Evolutionary conservation across 441 rosid species (phyloP), one percentile per base, ranked within the genome.

Genomic region (Euphorbia celastroides): DNA sequence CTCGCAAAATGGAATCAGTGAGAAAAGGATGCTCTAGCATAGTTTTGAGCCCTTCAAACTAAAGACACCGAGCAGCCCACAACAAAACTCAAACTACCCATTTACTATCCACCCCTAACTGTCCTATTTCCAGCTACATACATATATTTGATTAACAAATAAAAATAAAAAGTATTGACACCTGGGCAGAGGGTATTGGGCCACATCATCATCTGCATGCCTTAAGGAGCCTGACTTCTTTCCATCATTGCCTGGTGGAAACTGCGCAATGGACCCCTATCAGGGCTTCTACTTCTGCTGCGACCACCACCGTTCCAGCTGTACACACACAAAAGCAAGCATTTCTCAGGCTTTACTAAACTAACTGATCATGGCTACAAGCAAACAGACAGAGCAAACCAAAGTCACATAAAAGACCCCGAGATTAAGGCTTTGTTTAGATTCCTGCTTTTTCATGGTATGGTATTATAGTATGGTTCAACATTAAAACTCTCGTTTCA

Each of bases 161-260:
- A 52, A 3, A 22, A 22, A 2, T 0, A 1, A 34, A 38, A 19
- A 0, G 7, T 38, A 38, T 25, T 26, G 4, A 34, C 68, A 46
- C 16, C 51, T 32, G 22, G 6, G 20, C 25, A 32, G 23, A 0
- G 55, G 57, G 57, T 7, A 26, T 1, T 22, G 26, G n/a, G n/a
- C 22, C 57, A 65, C 31, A 32, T 23, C 62, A 30, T 42, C 34
- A 58, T 30, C 26, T 19, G 25, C 32, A 5, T 42, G 3, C 16
- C 14, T 42, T 42, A 56, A 20, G 81, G 65, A 31, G 54, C 66
- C 57, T 50, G 62, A 27, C 52, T 77, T 32, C 79, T 86, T 69
- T 81, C 88, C 86, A 88, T 85, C 92, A 84, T 84, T 50, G 74
- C 55, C 75, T 82, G 90, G 62, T 86, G 97, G 75, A 88, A 90